Conservation (phyloP, 768 basidiomycete species). For the Clitopilus passeckerianus region DNA sequence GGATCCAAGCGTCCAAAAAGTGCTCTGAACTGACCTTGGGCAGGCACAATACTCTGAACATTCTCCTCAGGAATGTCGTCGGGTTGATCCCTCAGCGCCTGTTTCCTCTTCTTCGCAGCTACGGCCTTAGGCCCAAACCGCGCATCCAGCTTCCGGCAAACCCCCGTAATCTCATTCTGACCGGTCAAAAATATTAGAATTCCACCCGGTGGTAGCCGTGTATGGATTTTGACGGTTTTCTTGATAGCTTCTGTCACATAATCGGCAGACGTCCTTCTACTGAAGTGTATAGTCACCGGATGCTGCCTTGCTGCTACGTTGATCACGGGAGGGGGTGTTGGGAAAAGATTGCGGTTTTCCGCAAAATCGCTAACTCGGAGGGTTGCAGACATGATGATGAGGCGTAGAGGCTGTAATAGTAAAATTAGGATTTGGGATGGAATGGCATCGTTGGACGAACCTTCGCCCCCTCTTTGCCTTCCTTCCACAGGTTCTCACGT, state of each 20-base stretch:
- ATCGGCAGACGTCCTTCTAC: conserved; percentile 76
- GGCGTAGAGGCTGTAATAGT: conserved; percentile 63
- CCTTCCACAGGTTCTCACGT: conserved; percentile 85
- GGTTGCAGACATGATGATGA: conserved; percentile 99
- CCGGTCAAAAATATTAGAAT: conserved; percentile 94
- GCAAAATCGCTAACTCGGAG: conserved; percentile 91
- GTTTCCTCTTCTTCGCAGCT: conserved; percentile 40
- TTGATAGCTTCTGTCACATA: conserved; percentile 89
- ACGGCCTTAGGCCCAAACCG: conserved; percentile 68
- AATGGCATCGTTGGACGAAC: conserved; percentile 27
- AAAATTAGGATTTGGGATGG: conserved; percentile 2
- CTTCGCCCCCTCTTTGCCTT: conserved; percentile 67
- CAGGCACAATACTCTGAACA: conserved; percentile 27
- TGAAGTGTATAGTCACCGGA: conserved; percentile 94
- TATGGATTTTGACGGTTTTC: conserved; percentile 90
- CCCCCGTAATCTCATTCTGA: conserved; percentile 87
- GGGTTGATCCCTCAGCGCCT: conserved; percentile 16
- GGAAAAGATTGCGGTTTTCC: conserved; percentile 78
- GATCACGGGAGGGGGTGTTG: conserved; percentile 85
- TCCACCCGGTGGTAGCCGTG: conserved; percentile 87
- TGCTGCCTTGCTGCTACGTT: conserved; percentile 88
- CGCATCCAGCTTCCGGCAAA: conserved; percentile 78
- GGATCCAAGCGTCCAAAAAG: not conserved
- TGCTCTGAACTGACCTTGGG: conserved; percentile 37
- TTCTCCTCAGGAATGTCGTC: conserved; percentile 20